phyloP scores from a whole-genome alignment of 352 stramenopile genomes.

The Globisporangium carolinianum region DNA sequence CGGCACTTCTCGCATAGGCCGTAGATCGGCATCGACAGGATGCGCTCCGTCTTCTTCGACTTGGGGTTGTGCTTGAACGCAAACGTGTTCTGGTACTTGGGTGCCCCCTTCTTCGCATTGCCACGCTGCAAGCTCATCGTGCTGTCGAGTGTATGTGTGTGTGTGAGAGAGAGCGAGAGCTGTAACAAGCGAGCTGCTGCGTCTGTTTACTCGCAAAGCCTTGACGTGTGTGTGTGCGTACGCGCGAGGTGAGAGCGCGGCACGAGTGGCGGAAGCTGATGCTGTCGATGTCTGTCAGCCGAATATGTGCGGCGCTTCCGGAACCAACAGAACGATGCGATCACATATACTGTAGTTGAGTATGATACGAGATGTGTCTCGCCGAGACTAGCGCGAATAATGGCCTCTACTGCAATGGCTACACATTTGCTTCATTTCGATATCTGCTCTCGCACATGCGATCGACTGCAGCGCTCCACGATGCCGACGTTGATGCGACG shows the following conservation, averaged over 20 bases:
- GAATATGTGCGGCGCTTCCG: neutral
- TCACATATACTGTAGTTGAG: neutral
- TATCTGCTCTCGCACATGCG: neutral
- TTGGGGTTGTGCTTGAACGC: slow-evolving; percentile 98
- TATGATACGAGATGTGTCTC: neutral
- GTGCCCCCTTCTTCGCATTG: slow-evolving; percentile 83
- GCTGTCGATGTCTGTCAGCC: neutral
- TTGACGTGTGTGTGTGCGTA: neutral
- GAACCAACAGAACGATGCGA: neutral
- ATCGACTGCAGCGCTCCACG: slow-evolving; percentile 4
- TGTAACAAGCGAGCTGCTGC: neutral
- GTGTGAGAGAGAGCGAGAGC: neutral
- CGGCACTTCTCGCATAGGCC: slow-evolving; percentile 92
- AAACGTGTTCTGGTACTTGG: slow-evolving; percentile 97
- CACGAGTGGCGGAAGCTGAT: neutral
- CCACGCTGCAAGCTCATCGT: slow-evolving; percentile 82
- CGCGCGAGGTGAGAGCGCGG: neutral
- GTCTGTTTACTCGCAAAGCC: neutral
- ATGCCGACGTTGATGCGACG: slow-evolving; percentile 5
- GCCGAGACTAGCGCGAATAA: neutral
- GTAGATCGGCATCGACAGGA: slow-evolving; percentile 87
- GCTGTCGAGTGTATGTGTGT: neutral
- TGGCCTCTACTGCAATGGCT: slow-evolving; percentile 1
- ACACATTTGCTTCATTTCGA: neutral
- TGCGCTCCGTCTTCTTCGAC: slow-evolving; percentile 95